A percentile compares a stretch with the other conserved stretches of the same genome.
These are phyloP conservation scores for Eragrostis curvula DNA, from an alignment of 176 grass and related monocot genomes.

Conservation along the genomic window DNA sequence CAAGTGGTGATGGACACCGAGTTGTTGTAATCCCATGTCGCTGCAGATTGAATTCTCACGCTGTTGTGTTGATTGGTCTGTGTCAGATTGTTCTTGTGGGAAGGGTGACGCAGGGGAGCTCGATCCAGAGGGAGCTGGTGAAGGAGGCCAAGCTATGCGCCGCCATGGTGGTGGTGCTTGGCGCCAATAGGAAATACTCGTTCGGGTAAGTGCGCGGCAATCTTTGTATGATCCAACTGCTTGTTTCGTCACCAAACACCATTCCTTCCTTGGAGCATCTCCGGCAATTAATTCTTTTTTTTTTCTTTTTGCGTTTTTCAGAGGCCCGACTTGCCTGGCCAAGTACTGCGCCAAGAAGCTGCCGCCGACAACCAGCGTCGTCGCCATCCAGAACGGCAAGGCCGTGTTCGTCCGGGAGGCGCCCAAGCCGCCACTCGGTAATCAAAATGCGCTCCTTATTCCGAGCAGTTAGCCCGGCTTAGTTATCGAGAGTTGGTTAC, in stretches of 20 bases:
- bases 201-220: conserved; percentile 66
- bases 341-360: conserved; percentile 96
- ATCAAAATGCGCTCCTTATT: neutral
- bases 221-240: conserved; percentile 55
- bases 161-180: conserved; percentile 76
- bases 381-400: conserved; percentile 83
- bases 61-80: conserved; percentile 10
- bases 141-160: conserved; percentile 88
- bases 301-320: conserved; percentile 35
- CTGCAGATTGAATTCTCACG: conserved; percentile 23
- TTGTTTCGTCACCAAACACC: conserved; percentile 22
- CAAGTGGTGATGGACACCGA: conserved; percentile 9
- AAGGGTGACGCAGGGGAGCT: conserved; percentile 81
- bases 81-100: conserved; percentile 81
- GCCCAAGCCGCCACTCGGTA: conserved; percentile 57
- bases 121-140: conserved; percentile 81
- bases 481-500: conserved; percentile 11
- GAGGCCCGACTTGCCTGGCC: conserved; percentile 68
- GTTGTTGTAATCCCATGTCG: neutral
- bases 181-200: conserved; percentile 80
- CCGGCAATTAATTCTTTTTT: neutral
- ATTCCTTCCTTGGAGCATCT: conserved; percentile 4
- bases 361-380: conserved; percentile 70
- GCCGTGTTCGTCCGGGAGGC: conserved; percentile 72
- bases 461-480: neutral